Percentiles rank a stretch among this genome's conserved stretches.
phyloP scores from a whole-genome alignment of 441 rosid genomes.

The Corymbia calophylla region DNA sequence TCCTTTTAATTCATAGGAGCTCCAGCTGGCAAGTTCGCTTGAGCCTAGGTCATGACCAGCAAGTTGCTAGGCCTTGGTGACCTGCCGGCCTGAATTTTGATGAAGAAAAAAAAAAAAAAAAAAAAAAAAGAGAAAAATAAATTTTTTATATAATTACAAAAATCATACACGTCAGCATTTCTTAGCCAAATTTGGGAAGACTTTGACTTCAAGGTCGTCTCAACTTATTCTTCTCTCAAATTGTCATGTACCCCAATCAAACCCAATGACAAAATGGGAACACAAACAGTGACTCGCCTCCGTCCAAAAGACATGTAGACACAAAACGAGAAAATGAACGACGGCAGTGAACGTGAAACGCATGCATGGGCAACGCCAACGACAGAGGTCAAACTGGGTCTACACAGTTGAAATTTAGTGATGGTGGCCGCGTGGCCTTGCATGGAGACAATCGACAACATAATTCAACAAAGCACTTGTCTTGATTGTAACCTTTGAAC shows the following conservation, averaged over 20 bases:
- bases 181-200: background rate
- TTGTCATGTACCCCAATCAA: background rate
- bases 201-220: background rate
- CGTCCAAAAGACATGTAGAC: background rate
- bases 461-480: background rate
- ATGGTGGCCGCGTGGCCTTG: background rate
- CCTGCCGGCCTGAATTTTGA: no score
- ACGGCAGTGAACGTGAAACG: background rate
- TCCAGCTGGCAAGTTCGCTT: background rate
- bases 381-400: background rate
- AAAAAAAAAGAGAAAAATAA: accelerated
- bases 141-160: no score
- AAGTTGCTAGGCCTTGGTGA: background rate
- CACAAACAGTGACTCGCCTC: background rate
- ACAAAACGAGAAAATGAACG: background rate
- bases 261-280: background rate
- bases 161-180: no score
- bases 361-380: background rate
- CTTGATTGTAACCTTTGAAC: background rate
- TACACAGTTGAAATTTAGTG: background rate
- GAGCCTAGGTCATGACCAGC: background rate
- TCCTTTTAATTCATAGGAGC: background rate
- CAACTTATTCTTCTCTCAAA: background rate
- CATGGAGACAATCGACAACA: background rate
- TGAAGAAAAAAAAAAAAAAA: background rate